These are phyloP conservation scores for Penicillium thymicola DNA, from an alignment of 2,329 filamentous ascomycete species.

Conservation along the genomic window DNA sequence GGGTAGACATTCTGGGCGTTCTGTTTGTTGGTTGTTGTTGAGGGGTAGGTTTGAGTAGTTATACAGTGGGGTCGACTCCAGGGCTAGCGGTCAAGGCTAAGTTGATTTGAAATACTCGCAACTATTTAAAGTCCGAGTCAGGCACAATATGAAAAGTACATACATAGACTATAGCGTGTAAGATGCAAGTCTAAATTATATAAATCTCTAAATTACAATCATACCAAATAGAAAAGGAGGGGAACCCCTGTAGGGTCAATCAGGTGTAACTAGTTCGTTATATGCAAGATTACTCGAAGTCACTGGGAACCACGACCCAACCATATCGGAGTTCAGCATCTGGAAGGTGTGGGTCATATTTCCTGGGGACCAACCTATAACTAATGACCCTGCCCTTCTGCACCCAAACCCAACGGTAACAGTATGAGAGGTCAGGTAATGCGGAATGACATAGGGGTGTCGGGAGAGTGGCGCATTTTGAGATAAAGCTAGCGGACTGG, in stretches of 20 bases:
- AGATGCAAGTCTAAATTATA: background rate
- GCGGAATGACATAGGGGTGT: conserved; percentile 37
- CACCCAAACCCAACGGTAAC: conserved; percentile 45
- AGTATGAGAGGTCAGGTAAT: conserved; percentile 31
- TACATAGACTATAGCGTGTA: background rate
- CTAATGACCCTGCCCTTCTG: no score
- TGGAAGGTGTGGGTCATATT: conserved; percentile 51
- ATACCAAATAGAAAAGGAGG: background rate
- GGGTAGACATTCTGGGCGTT: background rate
- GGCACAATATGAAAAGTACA: background rate
- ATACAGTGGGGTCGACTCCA: background rate
- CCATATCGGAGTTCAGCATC: conserved; percentile 48
- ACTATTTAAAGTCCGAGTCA: background rate
- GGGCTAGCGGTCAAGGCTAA: background rate
- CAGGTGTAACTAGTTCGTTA: conserved; percentile 26
- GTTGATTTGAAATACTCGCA: background rate
- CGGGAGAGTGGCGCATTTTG: conserved; percentile 31
- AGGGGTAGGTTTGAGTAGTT: background rate
- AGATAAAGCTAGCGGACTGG: conserved; percentile 21
- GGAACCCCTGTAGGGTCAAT: background rate
- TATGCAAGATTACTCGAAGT: conserved; percentile 42
- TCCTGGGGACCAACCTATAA: conserved; percentile 46
- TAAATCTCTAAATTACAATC: background rate
- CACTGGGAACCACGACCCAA: conserved; percentile 48
- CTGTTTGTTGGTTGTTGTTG: background rate